phyloP scores from a whole-genome alignment of 495 filamentous ascomycete genomes.

The Corynascus novoguineensis region DNA sequence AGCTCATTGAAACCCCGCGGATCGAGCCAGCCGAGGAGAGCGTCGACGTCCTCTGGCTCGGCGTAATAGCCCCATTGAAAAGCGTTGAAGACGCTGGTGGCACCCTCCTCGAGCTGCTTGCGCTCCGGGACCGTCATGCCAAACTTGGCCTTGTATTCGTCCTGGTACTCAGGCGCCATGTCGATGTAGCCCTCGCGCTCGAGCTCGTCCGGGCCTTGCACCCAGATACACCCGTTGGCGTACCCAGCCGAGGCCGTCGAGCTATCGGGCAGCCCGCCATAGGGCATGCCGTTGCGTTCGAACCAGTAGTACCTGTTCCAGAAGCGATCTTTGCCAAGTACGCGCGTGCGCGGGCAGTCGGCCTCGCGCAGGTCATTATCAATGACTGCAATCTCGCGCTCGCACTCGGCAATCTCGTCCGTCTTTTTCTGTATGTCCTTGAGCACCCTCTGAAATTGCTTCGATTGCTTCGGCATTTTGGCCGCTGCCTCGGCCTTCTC shows the following conservation, averaged over 20 bases:
- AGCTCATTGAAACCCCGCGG: slow-evolving; percentile 73
- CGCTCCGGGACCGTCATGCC: slow-evolving; percentile 77
- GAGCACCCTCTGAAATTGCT: slow-evolving; percentile 76
- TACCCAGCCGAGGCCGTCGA: slow-evolving; percentile 83
- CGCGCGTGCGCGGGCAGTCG: slow-evolving; percentile 82
- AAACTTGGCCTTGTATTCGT: slow-evolving; percentile 58
- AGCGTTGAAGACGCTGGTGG: slow-evolving; percentile 69
- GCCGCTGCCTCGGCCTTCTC: slow-evolving; percentile 74
- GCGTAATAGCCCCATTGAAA: slow-evolving; percentile 88
- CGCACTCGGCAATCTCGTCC: slow-evolving; percentile 67
- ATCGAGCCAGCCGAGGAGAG: slow-evolving; percentile 83
- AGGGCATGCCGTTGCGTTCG: slow-evolving; percentile 97
- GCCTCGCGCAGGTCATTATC: slow-evolving; percentile 92
- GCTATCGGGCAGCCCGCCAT: slow-evolving; percentile 77
- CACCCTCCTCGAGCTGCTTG: slow-evolving; percentile 79
- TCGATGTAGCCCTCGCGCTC: slow-evolving; percentile 81
- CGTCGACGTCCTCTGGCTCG: slow-evolving; percentile 67
- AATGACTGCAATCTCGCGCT: slow-evolving; percentile 73
- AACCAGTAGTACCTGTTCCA: slow-evolving; percentile 99
- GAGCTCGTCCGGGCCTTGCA: slow-evolving; percentile 88
- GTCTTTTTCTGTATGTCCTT: slow-evolving; percentile 85
- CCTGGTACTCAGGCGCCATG: slow-evolving; percentile 56
- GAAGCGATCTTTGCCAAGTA: slow-evolving; percentile 88
- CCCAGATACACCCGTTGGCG: slow-evolving; percentile 91
- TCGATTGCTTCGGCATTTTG: slow-evolving; percentile 77